Evolutionary conservation across 768 basidiomycete genomes (phyloP).

Genomic region (Stropharia rugosoannulata): DNA sequence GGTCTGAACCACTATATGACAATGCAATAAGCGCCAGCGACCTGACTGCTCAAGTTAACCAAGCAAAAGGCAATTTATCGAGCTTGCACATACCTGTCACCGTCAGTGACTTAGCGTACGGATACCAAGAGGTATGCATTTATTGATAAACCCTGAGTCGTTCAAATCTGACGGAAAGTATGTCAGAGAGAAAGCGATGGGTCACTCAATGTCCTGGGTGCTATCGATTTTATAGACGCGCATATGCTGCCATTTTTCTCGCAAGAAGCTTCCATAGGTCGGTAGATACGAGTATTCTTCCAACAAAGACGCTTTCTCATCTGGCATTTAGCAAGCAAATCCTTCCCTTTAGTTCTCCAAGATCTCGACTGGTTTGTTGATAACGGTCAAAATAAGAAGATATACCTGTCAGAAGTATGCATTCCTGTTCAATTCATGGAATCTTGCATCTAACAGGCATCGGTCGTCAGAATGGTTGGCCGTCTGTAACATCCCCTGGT

Average conservation of each 20-base stretch:
- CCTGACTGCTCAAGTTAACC: constrained; percentile 50
- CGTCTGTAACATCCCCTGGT: constrained; percentile 56
- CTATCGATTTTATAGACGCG: constrained; percentile 62
- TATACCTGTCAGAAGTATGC: constrained; percentile 66
- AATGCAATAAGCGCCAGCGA: constrained; percentile 44
- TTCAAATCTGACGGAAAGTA: neutral
- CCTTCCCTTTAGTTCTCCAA: constrained; percentile 60
- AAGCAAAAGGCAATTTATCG: constrained; percentile 48
- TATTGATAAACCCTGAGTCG: neutral
- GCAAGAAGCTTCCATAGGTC: constrained; percentile 52
- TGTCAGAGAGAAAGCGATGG: constrained; percentile 43
- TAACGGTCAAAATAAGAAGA: constrained; percentile 70
- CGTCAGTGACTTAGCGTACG: constrained; percentile 64
- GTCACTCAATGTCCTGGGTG: constrained; percentile 52
- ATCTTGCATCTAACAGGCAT: neutral
- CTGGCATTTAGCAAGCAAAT: constrained; percentile 40
- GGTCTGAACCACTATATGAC: constrained; percentile 70
- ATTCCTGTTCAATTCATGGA: neutral
- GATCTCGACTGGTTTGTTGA: constrained; percentile 70
- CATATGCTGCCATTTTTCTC: constrained; percentile 77
- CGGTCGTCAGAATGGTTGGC: constrained; percentile 70
- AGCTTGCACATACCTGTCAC: constrained; percentile 64
- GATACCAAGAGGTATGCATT: constrained; percentile 43
- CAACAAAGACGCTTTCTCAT: neutral
- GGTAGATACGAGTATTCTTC: constrained; percentile 1